Base-by-base conservation (phyloP, 495 filamentous ascomycete species). In the Oidiodendron maius region DNA sequence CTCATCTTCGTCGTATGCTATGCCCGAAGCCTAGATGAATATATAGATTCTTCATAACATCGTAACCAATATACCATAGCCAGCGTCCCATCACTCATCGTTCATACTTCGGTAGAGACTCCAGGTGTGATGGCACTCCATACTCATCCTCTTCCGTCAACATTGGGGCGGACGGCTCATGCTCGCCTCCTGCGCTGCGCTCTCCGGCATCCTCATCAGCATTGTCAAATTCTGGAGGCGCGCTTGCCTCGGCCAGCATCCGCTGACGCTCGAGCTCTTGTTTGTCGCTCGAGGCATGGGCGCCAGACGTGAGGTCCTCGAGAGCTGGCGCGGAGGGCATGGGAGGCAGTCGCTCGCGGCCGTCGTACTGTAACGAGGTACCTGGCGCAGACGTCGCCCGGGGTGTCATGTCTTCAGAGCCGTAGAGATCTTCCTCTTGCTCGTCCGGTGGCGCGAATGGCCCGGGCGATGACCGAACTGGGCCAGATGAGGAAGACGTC, bases 181-280 rank as follows among this genome's bases (percentile, higher is more conserved):
- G 20, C 11, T 18, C 40, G 9, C 24, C 28, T 43, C 22, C 15
- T 38, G 44, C 52, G 25, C 49, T 52, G 11, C 48, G 50, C 40
- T 40, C 51, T 8, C 35, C 49, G 34, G 49, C 46, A 40, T 40
- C 21, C 6, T 69, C 68, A n/a, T 69, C 71, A 28, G 80, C 71
- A 18, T 69, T 69, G 0, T 69, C 67, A 38, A 74, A 68, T 20
- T 72, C 65, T 12, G 71, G 61, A 9, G 89, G 90, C 2, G 85
- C 78, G 59, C 85, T 91, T 0, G 80, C 80, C 56, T 89, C 81
- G 50, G 75, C 74, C 40, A 91, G 67, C 3, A 96, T 64, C 47
- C 87, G 74, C 40, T 75, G 80, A 4, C 87, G 78, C 59, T 95
- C 87, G 17, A 89, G 71, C 57, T 95, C 91, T 56, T 85, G 81